Conservation (phyloP, 805 yeast species). For the Millerago galiae region DNA sequence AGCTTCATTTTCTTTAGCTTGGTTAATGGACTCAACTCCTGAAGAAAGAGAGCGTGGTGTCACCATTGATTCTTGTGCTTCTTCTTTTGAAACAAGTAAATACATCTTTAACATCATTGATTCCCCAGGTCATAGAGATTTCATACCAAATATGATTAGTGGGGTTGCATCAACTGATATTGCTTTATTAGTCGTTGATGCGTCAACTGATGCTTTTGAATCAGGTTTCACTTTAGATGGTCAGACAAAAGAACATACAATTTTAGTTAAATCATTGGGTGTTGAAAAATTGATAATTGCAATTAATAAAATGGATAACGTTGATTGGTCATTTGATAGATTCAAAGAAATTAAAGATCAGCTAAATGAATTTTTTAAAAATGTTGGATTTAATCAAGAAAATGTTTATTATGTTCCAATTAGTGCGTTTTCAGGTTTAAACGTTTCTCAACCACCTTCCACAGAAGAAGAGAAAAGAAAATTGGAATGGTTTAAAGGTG, state of each 20-base stretch:
- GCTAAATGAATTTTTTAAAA: conserved; percentile 66
- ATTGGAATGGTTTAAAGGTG: conserved; percentile 45
- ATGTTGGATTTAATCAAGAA: conserved; percentile 67
- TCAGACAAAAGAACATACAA: conserved; percentile 94
- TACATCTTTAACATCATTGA: conserved; percentile 87
- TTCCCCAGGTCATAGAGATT: conserved; percentile 96
- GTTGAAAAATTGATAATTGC: conserved; percentile 84
- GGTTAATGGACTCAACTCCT: conserved; percentile 94
- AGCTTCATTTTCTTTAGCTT: conserved; percentile 97
- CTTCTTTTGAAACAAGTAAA: conserved; percentile 90
- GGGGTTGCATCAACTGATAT: conserved; percentile 94
- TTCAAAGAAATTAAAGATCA: conserved; percentile 73
- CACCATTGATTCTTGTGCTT: conserved; percentile 89
- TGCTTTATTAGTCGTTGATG: conserved; percentile 85
- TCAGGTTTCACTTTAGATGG: conserved; percentile 94
- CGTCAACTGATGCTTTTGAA: conserved; percentile 93
- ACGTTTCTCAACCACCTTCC: conserved; percentile 79
- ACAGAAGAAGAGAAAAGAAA: conserved; percentile 47
- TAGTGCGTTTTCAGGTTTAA: conserved; percentile 90
- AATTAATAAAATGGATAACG: conserved; percentile 93
- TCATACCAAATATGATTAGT: conserved; percentile 93
- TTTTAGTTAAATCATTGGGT: conserved; percentile 85
- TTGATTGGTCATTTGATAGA: conserved; percentile 79
- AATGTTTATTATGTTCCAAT: conserved; percentile 83
- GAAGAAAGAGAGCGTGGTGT: conserved; percentile 97